Evolutionary conservation across 805 yeast species (phyloP).

Genomic region (Pichia nanzhaoensis): DNA sequence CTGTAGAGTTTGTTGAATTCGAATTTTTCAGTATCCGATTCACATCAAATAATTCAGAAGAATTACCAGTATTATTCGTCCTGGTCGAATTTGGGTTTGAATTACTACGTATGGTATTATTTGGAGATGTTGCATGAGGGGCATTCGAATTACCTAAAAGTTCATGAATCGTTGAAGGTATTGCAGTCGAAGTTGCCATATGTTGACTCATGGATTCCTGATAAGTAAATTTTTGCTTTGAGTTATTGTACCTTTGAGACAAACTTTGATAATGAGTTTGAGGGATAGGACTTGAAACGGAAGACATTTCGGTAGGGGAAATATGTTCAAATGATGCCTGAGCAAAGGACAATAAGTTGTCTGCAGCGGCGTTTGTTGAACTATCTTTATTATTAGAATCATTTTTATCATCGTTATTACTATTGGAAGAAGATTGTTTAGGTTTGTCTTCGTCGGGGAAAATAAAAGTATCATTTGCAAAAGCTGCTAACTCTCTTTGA

Average conservation of each 20-base stretch:
- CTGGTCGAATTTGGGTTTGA: neutral
- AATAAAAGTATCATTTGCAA: constrained; percentile 74
- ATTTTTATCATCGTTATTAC: constrained; percentile 1
- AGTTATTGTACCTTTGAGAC: constrained; percentile 13
- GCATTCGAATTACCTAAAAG: constrained; percentile 11
- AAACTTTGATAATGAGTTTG: constrained; percentile 14
- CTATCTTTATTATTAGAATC: constrained; percentile 3
- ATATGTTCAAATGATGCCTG: constrained; percentile 12
- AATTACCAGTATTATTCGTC: neutral
- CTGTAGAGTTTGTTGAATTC: neutral
- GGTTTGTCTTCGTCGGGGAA: constrained; percentile 81
- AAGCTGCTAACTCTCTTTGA: constrained; percentile 67
- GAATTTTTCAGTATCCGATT: neutral
- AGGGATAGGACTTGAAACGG: constrained; percentile 6
- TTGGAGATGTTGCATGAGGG: constrained; percentile 6
- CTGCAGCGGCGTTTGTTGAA: neutral
- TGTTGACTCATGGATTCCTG: constrained; percentile 14
- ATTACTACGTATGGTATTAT: neutral
- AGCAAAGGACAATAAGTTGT: constrained; percentile 12
- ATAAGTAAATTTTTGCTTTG: constrained; percentile 13
- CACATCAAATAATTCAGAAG: constrained; percentile 1
- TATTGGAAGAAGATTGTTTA: constrained; percentile 17
- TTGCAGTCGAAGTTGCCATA: constrained; percentile 12
- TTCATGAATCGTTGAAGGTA: constrained; percentile 31
- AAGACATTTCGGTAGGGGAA: constrained; percentile 9